These are phyloP conservation scores for Populus euphratica DNA, from an alignment of 345 rosid genomes.

Conservation along the genomic window DNA sequence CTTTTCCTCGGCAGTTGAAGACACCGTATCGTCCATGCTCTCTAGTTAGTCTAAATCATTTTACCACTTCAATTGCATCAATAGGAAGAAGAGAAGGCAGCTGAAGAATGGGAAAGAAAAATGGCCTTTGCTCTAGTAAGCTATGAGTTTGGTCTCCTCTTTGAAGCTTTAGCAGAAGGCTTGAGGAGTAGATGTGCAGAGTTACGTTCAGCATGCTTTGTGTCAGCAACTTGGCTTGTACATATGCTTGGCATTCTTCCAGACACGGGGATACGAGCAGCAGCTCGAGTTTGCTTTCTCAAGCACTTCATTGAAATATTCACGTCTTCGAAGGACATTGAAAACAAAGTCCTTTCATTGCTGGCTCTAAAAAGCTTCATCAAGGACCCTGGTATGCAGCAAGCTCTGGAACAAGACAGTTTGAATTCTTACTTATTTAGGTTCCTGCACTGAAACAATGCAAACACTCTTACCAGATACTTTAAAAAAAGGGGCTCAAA, in stretches of 20 bases:
- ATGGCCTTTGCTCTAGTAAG: conserved; percentile 52
- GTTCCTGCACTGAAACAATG: not conserved
- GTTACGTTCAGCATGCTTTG: conserved; percentile 44
- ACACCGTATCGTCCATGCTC: not conserved
- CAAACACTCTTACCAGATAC: no score
- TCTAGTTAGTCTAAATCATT: not conserved
- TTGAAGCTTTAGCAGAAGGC: conserved; percentile 70
- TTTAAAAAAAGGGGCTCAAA: no score
- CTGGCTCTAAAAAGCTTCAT: conserved; percentile 62
- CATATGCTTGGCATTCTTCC: conserved; percentile 56
- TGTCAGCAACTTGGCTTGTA: conserved; percentile 58
- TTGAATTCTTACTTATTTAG: not conserved
- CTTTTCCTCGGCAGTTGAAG: not conserved
- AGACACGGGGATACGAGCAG: conserved; percentile 59
- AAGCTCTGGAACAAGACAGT: not conserved
- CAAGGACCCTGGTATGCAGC: conserved; percentile 46
- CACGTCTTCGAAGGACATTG: conserved; percentile 47
- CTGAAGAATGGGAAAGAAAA: conserved; percentile 61
- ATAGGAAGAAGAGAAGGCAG: conserved; percentile 59
- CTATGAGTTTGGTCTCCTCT: conserved; percentile 63
- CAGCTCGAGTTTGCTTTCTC: conserved; percentile 65
- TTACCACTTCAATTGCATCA: conserved; percentile 5
- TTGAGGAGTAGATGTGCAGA: conserved; percentile 43
- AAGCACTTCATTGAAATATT: conserved; percentile 43
- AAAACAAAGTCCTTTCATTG: conserved; percentile 53